Base-by-base conservation (phyloP, 2,329 filamentous ascomycete genomes). In the Ophiostoma novo-ulmi region DNA sequence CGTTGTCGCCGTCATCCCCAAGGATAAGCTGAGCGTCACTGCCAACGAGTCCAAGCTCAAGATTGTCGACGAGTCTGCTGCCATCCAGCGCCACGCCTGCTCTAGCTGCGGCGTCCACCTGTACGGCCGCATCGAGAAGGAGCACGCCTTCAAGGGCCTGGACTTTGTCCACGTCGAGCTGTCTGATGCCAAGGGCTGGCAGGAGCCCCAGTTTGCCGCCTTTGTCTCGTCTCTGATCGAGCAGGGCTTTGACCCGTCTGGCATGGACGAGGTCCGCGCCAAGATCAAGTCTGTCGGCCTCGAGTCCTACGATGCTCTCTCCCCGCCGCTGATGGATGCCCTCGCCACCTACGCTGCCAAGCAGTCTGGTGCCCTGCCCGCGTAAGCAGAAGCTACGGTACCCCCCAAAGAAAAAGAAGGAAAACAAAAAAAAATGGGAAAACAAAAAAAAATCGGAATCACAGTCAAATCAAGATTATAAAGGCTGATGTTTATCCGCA, bases 161-260 rank as follows among this genome's bases (percentile, higher is more conserved):
- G 88, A 89, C 77, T 91, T 91, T 77, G 87, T 91, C 13, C 88
- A 91, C 78, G 82, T 81, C 0, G 88, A 91, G 79, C 79, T 91
- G 64, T 85, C 84, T 70, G 80, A 31, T 7, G 78, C 83, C 71
- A 82, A 85, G 76, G 88, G 88, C n/a, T 91, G 89, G 88, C 88
- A 91, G 79, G 88, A 89, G 80, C 88, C 88, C 7, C 88, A 90
- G 76, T 91, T 91, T 74, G 88, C 88, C 1, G 89, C 84, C 0
- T 91, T 91, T 72, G 88, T 91, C 55, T 87, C 85, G 48, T 88
- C 85, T 70, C 86, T 90, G 71, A 89, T 91, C 72, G 88, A 91
- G 83, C 87, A 90, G 76, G 89, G 88, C 1, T 89, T 86, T 75
- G 78, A 84, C 66, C 85, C 88, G 0, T 77, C 79, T 20, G 80